Evolutionary conservation across 2,329 filamentous ascomycete genomes (phyloP), one percentile per base, ranked within the genome.

Genomic region (Cladosporium sp.): DNA sequence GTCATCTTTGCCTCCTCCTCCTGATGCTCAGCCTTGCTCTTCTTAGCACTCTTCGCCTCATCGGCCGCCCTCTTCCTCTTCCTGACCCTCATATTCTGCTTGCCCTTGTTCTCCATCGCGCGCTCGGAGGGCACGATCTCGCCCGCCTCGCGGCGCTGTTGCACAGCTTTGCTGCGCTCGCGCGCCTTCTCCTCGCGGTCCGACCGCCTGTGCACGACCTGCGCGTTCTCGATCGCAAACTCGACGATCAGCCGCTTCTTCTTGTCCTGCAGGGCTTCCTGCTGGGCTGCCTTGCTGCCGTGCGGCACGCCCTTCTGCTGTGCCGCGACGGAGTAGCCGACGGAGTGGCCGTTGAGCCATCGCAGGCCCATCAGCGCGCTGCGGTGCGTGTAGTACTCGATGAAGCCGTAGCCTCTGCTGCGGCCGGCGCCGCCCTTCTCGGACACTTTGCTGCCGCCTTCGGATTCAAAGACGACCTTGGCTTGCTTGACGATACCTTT

Each of bases 151-250:
- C 58, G 53, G 22, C 62, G 60, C 36, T 64, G 53, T 51, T 64
- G 55, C 20, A 64, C 63, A 52, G 64, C 63, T 47, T 63, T 62
- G 52, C 76, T 76, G 40, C 76, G 73, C 60, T 79, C 73, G 40
- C 78, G 73, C 4, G 79, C 76, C 62, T 84, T 84, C 52, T 75
- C 73, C 69, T 91, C 87, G 49, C 78, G 78, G 60, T 86, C 84
- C 60, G 80, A 83, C 56, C 95, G 83, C 62, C 94, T 82, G 64
- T 87, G 83, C n/a, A 99, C 88, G 1, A 99, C 94, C 68, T 97
- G 92, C 1, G 91, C 92, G 67, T 99, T 99, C 75, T 99, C 94
- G 71, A 99, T 96, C 19, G 94, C 91, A 71, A 99, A 99, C 73
- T 99, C 95, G 36, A 93, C 93, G 69, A 99, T 91, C 52, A 99